phyloP scores from a whole-genome alignment of 2,329 filamentous ascomycete genomes.

The Pseudogymnoascus destructans region DNA sequence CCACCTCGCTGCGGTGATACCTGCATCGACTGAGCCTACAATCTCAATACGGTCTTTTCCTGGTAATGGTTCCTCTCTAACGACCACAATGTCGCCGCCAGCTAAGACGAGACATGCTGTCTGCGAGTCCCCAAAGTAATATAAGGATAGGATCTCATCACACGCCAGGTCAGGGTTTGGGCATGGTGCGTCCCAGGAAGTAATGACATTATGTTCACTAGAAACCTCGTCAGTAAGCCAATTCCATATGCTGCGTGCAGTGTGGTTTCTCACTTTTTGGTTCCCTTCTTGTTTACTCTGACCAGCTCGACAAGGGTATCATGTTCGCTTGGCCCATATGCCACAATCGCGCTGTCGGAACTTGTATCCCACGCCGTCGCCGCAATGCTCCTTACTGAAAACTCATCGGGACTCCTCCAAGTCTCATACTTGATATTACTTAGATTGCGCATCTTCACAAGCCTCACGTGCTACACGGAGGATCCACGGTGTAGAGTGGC shows the following conservation, averaged over 20 bases:
- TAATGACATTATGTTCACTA: conserved; percentile 37
- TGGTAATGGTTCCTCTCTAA: conserved; percentile 55
- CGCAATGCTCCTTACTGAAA: conserved; percentile 43
- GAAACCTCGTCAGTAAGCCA: not conserved
- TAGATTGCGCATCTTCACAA: conserved; percentile 66
- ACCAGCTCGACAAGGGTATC: conserved; percentile 62
- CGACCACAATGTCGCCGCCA: conserved; percentile 80
- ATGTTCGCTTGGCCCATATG: conserved; percentile 64
- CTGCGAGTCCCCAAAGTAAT: conserved; percentile 71
- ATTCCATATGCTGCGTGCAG: conserved; percentile 25
- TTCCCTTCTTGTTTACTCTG: conserved; percentile 35
- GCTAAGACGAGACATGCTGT: conserved; percentile 73
- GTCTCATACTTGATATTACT: conserved; percentile 60
- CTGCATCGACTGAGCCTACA: conserved; percentile 83
- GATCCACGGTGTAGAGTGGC: not conserved
- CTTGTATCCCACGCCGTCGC: conserved; percentile 77
- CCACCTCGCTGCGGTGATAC: conserved; percentile 82
- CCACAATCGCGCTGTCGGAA: conserved; percentile 65
- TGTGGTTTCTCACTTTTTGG: conserved; percentile 22
- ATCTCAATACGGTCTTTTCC: conserved; percentile 82
- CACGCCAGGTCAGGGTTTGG: conserved; percentile 61
- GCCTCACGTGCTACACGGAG: conserved; percentile 3
- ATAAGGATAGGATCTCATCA: conserved; percentile 66
- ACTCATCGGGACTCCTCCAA: conserved; percentile 44
- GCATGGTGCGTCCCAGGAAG: conserved; percentile 80